These are phyloP conservation scores for Nitzschia sp. DNA, from an alignment of 108 stramenopile genomes.

Conservation along the genomic window DNA sequence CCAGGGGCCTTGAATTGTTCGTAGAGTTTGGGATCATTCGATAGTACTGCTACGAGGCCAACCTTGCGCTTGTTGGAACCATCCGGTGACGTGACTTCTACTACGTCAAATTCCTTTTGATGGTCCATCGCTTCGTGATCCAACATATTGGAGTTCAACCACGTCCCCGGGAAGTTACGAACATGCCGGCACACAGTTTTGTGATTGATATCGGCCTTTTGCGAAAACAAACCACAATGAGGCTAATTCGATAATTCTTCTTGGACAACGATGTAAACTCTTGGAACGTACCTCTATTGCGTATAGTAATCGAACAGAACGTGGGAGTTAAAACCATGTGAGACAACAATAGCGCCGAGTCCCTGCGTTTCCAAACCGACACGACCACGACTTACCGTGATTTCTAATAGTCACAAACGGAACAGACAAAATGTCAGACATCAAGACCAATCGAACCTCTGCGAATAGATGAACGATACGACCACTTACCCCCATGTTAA, in stretches of 20 bases:
- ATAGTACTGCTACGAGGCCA: slow-evolving; percentile 38
- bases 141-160: slow-evolving; percentile 54
- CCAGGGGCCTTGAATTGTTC: slow-evolving; percentile 43
- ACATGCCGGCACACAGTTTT: slow-evolving; percentile 33
- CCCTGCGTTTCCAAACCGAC: too few species aligned
- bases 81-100: slow-evolving; percentile 32
- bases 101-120: slow-evolving; percentile 40
- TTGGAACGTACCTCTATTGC: not conserved
- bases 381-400: too few species aligned
- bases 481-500: slow-evolving; percentile 51
- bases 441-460: too few species aligned
- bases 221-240: too few species aligned
- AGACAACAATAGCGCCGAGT: too few species aligned
- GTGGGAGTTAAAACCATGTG: too few species aligned
- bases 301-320: too few species aligned
- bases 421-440: too few species aligned
- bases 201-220: slow-evolving; percentile 43
- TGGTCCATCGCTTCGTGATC: slow-evolving; percentile 49
- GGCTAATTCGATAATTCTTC: too few species aligned
- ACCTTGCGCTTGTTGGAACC: slow-evolving; percentile 40
- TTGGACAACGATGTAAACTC: not conserved
- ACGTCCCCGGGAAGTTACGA: slow-evolving; percentile 34
- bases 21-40: slow-evolving; percentile 47
- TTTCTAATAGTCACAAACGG: too few species aligned
- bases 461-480: too few species aligned